A percentile compares a stretch with the other conserved stretches of the same genome.
phyloP scores from a whole-genome alignment of 352 stramenopile species.

The Phytophthora ramorum region DNA sequence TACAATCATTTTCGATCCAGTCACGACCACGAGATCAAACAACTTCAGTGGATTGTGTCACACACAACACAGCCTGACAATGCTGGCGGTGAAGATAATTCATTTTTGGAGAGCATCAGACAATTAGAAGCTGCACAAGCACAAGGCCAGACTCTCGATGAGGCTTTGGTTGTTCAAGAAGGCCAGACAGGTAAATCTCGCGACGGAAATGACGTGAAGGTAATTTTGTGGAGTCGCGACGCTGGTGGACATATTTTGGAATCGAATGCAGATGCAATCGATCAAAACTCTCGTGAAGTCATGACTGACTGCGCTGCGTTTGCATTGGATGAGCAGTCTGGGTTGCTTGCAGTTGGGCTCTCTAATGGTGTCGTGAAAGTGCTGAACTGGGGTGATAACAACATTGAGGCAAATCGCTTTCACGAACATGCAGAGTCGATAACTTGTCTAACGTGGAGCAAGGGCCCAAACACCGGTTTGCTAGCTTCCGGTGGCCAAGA shows the following conservation, averaged over 20 bases:
- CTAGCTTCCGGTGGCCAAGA: conserved; percentile 57
- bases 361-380: conserved; percentile 60
- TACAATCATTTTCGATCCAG: conserved; percentile 54
- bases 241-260: conserved; percentile 37
- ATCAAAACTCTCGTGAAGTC: conserved; percentile 35
- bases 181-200: conserved; percentile 1
- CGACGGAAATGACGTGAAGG: conserved; percentile 25
- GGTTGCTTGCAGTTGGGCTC: conserved; percentile 46
- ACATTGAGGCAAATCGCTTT: conserved; percentile 21
- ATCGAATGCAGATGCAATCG: conserved; percentile 41
- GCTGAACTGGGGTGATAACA: conserved; percentile 5
- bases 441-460: conserved; percentile 51
- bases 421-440: conserved; percentile 68
- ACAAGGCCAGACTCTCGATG: conserved; percentile 53
- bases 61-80: background rate
- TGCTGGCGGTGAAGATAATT: conserved; percentile 3
- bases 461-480: conserved; percentile 12
- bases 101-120: conserved; percentile 57
- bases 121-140: conserved; percentile 62
- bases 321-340: conserved; percentile 33
- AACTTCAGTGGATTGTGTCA: conserved; percentile 54
- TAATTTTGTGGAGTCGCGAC: conserved; percentile 67
- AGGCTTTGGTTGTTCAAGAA: conserved; percentile 51
- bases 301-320: conserved; percentile 31
- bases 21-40: conserved; percentile 48